Evolutionary conservation across 2,329 filamentous ascomycete genomes (phyloP).

Genomic region (Chrysosporium keratinophilum): DNA sequence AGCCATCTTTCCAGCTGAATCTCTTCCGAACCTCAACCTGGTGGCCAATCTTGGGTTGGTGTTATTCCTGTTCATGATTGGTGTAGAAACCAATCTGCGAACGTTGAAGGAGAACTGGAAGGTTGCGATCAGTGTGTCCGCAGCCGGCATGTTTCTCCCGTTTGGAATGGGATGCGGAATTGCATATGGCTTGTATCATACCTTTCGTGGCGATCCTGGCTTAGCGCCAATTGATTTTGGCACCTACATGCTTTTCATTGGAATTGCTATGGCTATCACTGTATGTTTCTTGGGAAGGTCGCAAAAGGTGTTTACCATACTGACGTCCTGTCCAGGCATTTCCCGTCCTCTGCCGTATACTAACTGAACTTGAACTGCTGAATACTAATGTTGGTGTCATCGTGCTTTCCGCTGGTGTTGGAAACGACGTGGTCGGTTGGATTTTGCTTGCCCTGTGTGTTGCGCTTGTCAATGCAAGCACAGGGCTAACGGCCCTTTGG

Average conservation of each 20-base stretch:
- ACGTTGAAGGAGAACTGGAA: conserved; percentile 72
- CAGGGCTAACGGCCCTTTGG: conserved; percentile 71
- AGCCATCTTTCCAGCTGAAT: conserved; percentile 64
- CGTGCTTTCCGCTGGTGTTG: conserved; percentile 75
- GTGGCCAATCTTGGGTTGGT: conserved; percentile 76
- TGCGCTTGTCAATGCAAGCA: conserved; percentile 77
- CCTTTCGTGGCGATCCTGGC: conserved; percentile 53
- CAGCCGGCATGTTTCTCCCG: conserved; percentile 69
- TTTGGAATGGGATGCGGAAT: conserved; percentile 74
- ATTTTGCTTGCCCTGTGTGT: conserved; percentile 87
- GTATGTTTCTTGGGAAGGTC: conserved; percentile 31
- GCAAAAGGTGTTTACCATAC: not conserved
- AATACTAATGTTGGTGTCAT: conserved; percentile 52
- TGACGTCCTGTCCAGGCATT: conserved; percentile 45
- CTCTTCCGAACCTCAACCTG: conserved; percentile 63
- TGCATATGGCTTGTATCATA: conserved; percentile 66
- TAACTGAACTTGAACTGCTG: conserved; percentile 82
- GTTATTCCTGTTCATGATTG: conserved; percentile 78
- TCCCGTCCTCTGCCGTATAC: conserved; percentile 83
- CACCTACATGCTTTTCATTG: conserved; percentile 67
- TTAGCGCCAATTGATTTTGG: conserved; percentile 51
- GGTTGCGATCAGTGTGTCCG: conserved; percentile 63
- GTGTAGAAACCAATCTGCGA: conserved; percentile 73
- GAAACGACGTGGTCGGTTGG: conserved; percentile 88
- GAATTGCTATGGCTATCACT: conserved; percentile 87